These are phyloP conservation scores for Luzula sylvatica DNA, from an alignment of 176 grass and related monocot genomes.

Conservation along the genomic window DNA sequence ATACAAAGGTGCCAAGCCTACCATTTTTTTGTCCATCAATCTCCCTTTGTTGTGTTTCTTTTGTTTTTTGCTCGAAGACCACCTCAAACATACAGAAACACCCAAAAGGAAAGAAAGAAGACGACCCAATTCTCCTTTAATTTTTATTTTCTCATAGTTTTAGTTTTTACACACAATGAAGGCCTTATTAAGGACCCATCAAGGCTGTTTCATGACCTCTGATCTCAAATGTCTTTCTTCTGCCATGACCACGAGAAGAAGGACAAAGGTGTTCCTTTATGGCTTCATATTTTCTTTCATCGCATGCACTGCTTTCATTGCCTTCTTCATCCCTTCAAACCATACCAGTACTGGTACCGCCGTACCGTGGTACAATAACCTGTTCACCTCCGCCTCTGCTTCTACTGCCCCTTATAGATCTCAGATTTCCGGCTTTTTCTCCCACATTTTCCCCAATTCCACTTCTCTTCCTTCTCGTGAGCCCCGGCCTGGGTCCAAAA, in stretches of 20 bases:
- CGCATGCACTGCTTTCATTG: slow-evolving; percentile 44
- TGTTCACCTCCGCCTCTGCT: slow-evolving; percentile 39
- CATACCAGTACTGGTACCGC: slow-evolving; percentile 12
- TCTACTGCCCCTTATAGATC: slow-evolving; percentile 39
- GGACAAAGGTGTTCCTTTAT: slow-evolving; percentile 61
- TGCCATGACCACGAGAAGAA: slow-evolving; percentile 12
- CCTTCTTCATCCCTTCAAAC: slow-evolving; percentile 40
- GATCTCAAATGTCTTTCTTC: slow-evolving; percentile 17
- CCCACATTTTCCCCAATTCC: slow-evolving; percentile 51
- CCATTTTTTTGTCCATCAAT: too few relatives aligned
- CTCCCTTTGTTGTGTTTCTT: neutral
- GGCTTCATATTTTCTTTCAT: slow-evolving; percentile 49
- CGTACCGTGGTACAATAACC: slow-evolving; percentile 48
- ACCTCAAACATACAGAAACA: neutral
- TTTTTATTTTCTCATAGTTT: neutral
- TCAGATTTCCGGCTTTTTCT: slow-evolving; percentile 55
- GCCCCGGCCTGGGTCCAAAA: neutral
- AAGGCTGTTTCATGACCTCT: neutral
- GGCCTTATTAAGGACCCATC: slow-evolving; percentile 12
- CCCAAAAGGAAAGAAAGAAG: neutral
- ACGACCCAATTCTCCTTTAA: neutral
- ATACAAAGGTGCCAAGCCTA: too few relatives aligned
- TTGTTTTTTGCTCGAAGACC: neutral
- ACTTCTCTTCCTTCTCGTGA: slow-evolving; percentile 13
- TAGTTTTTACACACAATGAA: slow-evolving; percentile 27